These are phyloP conservation scores for Pyrenopolyporus hunteri DNA, from an alignment of 495 filamentous ascomycete species.

Conservation along the genomic window DNA sequence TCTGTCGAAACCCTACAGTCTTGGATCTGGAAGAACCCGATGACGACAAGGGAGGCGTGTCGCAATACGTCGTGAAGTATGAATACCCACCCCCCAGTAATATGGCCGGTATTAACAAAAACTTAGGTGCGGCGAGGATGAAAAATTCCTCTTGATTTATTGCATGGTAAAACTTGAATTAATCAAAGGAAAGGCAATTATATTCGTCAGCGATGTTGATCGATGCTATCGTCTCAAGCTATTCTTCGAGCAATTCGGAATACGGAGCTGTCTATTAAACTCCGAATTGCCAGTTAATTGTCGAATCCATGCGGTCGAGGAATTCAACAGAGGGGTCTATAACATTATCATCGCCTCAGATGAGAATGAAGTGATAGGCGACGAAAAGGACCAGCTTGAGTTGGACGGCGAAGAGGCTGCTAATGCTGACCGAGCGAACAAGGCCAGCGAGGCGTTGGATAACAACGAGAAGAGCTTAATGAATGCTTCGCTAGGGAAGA, in stretches of 20 bases:
- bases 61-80: conserved; percentile 84
- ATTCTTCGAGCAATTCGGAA: conserved; percentile 95
- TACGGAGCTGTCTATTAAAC: conserved; percentile 92
- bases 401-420: conserved; percentile 21
- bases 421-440: not conserved
- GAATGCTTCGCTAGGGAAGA: conserved; percentile 56
- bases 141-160: conserved; percentile 93
- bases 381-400: conserved; percentile 54
- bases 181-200: conserved; percentile 91
- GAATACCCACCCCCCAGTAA: conserved; percentile 24
- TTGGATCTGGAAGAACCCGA: conserved; percentile 77
- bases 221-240: conserved; percentile 93
- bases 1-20: conserved; percentile 78
- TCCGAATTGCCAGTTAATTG: conserved; percentile 93
- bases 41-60: conserved; percentile 72
- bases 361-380: conserved; percentile 83
- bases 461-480: conserved; percentile 26
- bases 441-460: conserved; percentile 28
- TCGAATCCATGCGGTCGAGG: conserved; percentile 90
- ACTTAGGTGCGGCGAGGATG: conserved; percentile 83
- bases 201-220: conserved; percentile 94
- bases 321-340: conserved; percentile 95
- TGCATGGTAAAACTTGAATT: conserved; percentile 94
- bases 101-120: conserved; percentile 14
- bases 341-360: conserved; percentile 97